Conservation (phyloP, 1,284 basidiomycete species). For the Rhodotorula sp. region DNA sequence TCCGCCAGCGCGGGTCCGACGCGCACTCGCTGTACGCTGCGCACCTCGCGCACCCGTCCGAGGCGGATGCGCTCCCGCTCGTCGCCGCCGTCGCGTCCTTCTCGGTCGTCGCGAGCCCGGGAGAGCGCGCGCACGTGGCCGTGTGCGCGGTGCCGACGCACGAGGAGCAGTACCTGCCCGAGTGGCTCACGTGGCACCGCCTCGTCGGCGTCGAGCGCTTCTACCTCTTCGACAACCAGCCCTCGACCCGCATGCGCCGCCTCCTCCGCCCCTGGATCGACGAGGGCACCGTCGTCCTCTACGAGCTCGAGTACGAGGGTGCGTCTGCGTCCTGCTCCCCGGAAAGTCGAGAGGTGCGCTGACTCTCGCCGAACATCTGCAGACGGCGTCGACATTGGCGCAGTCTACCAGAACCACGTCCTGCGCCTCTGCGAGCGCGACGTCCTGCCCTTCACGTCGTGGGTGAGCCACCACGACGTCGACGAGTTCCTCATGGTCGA, state of each 20-base stretch:
- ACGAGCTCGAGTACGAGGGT: conserved; percentile 27
- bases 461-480: conserved; percentile 38
- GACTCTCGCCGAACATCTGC: neutral
- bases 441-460: conserved; percentile 18
- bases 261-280: conserved; percentile 37
- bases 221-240: conserved; percentile 36
- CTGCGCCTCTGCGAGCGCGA: conserved; percentile 32
- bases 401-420: conserved; percentile 26
- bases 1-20: neutral
- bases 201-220: conserved; percentile 36
- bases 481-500: conserved; percentile 40
- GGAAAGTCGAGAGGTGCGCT: neutral
- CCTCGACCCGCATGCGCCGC: conserved; percentile 22
- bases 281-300: conserved; percentile 30
- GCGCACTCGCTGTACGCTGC: neutral
- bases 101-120: neutral
- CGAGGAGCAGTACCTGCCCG: conserved; percentile 32
- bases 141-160: conserved; percentile 35
- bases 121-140: conserved; percentile 10
- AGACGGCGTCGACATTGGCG: conserved; percentile 27
- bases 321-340: neutral
- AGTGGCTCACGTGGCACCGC: conserved; percentile 37
- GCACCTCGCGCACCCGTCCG: conserved; percentile 10
- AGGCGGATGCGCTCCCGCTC: conserved; percentile 19
- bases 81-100: conserved; percentile 24